A percentile compares a stretch with the other conserved stretches of the same genome.
Conservation (phyloP, 1,139 yeast genomes). For the Scheffersomyces parashehatae region DNA sequence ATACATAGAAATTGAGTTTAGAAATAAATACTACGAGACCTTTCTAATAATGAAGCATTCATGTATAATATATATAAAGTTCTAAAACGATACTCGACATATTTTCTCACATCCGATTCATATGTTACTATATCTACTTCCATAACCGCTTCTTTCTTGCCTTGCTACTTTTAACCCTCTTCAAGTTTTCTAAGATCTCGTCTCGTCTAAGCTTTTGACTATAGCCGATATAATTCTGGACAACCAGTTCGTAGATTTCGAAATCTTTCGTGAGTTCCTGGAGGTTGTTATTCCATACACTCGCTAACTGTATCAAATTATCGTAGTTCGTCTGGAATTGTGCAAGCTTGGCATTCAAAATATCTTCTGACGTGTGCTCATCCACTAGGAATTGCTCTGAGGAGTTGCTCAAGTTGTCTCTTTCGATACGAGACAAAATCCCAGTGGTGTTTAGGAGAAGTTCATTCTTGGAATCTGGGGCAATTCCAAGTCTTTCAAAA, state of each 20-base stretch:
- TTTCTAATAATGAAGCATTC: neutral
- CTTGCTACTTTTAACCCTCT: conserved; percentile 17
- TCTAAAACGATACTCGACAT: neutral
- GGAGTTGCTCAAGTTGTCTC: conserved; percentile 37
- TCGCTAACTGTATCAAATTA: conserved; percentile 35
- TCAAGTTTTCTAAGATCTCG: conserved; percentile 43
- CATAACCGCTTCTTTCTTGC: neutral
- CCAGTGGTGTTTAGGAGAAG: conserved; percentile 25
- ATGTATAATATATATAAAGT: neutral
- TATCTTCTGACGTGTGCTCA: conserved; percentile 16
- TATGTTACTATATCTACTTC: conserved; percentile 1
- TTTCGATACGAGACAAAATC: conserved; percentile 33
- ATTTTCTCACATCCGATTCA: conserved; percentile 1
- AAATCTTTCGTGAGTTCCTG: conserved; percentile 50
- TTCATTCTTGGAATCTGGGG: conserved; percentile 18
- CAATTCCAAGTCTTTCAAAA: conserved; percentile 21
- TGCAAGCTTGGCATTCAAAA: conserved; percentile 27
- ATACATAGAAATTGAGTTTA: no score
- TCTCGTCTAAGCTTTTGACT: conserved; percentile 59
- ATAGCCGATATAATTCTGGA: conserved; percentile 70
- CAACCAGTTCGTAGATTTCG: conserved; percentile 67
- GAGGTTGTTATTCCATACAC: conserved; percentile 51
- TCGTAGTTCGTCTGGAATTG: conserved; percentile 30
- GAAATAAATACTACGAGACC: no score
- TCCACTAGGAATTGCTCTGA: conserved; percentile 27